phyloP scores from a whole-genome alignment of 73 alveolate species.

The Blepharisma japonicum region DNA sequence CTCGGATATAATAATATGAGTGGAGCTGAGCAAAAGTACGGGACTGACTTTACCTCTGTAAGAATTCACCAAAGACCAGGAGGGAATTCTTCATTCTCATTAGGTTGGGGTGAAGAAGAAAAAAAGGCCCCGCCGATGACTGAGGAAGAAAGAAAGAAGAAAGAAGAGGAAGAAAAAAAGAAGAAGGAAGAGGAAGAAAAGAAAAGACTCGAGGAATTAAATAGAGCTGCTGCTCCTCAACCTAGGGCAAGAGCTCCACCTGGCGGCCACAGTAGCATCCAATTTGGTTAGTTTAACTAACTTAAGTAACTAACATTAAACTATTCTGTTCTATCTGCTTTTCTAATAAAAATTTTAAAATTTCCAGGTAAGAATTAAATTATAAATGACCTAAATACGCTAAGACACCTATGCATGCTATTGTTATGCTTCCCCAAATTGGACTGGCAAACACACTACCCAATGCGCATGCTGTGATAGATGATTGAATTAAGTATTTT shows the following conservation, averaged over 20 bases:
- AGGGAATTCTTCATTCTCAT: conserved; percentile 22
- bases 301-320: background rate
- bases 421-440: too few relatives aligned
- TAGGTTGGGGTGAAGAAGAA: conserved; percentile 26
- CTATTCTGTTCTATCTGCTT: too few relatives aligned
- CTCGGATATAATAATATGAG: too few relatives aligned
- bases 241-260: conserved; percentile 8
- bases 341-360: too few relatives aligned
- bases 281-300: conserved; percentile 17
- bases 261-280: conserved; percentile 21
- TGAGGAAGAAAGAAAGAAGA: conserved; percentile 11
- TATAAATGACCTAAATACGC: too few relatives aligned
- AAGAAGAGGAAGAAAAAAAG: background rate
- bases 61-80: conserved; percentile 25
- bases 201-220: background rate
- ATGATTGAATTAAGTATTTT: too few relatives aligned
- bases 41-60: conserved; percentile 24
- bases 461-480: too few relatives aligned
- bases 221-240: background rate
- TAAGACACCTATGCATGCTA: too few relatives aligned
- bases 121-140: background rate
- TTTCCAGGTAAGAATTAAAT: too few relatives aligned
- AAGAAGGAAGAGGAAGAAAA: conserved; percentile 11
- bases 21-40: conserved; percentile 17
- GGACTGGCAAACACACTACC: too few relatives aligned